phyloP scores from a whole-genome alignment of 2,329 filamentous ascomycete genomes.

The Dactylellina haptotyla region DNA sequence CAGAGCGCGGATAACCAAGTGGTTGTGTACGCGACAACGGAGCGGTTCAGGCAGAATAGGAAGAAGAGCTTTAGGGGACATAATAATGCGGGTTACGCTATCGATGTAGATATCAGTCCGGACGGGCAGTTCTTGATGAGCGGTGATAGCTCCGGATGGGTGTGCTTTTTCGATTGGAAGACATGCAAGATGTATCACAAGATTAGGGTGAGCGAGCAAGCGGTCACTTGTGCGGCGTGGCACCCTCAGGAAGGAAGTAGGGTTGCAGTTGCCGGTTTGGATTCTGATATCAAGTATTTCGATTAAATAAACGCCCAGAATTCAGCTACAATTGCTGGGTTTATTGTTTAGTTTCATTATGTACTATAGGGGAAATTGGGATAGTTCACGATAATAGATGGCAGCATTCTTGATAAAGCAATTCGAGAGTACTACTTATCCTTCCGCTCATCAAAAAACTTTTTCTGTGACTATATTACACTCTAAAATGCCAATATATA shows the following conservation, averaged over 20 bases:
- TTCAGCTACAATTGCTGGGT: neutral
- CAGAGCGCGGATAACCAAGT: slow-evolving; percentile 96
- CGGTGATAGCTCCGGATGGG: slow-evolving; percentile 86
- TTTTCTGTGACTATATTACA: slow-evolving; percentile 53
- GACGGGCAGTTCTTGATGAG: slow-evolving; percentile 91
- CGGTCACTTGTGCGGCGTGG: slow-evolving; percentile 90
- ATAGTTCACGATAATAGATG: slow-evolving; percentile 6
- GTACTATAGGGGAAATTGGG: slow-evolving; percentile 26
- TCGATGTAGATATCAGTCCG: slow-evolving; percentile 86
- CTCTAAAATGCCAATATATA: slow-evolving; percentile 31
- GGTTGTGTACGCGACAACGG: slow-evolving; percentile 90
- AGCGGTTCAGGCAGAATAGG: slow-evolving; percentile 95
- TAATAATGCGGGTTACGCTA: slow-evolving; percentile 92
- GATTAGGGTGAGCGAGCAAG: slow-evolving; percentile 82
- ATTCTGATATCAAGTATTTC: slow-evolving; percentile 61
- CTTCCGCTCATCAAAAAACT: slow-evolving; percentile 16
- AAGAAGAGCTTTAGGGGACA: slow-evolving; percentile 97
- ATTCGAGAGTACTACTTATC: neutral
- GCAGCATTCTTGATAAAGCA: neutral
- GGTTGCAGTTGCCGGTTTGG: slow-evolving; percentile 87
- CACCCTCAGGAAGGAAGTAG: slow-evolving; percentile 98
- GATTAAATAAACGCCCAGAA: slow-evolving; percentile 24
- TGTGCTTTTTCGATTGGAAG: slow-evolving; percentile 99
- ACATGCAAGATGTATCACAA: slow-evolving; percentile 99
- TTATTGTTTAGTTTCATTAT: slow-evolving; percentile 9